Evolutionary conservation across 148 eudicot species (phyloP), one percentile per base, ranked within the genome.

Genomic region (Vaccinium vitisidaea): DNA sequence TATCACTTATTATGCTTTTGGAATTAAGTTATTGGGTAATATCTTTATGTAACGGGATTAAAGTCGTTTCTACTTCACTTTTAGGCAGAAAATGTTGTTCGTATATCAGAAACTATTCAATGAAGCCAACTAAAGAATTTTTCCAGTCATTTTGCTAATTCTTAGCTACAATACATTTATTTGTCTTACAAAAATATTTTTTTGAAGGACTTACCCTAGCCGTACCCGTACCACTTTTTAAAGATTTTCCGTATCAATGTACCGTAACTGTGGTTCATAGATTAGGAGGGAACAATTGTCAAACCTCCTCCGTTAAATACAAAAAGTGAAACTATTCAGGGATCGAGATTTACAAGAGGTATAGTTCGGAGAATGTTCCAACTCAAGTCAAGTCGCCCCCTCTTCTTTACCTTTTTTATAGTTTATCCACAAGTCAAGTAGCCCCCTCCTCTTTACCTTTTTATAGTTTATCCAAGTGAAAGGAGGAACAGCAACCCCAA

Each of bases 1-100:
- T 75, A 84, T 82, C 21, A 83, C 67, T 59, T 59, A 59, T 59
- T 59, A 59, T 19, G 67, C 67, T 59, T 59, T 23, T 1, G 67
- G 7, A 59, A 19, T 59, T 59, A 59, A 59, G 23, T 59, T 59
- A 59, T 6, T 59, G 67, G 21, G n/a, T 59, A 59, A 23, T 19
- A 19, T 59, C 27, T n/a, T 63, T 25, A 63, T n/a, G 69, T n/a
- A n/a, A 63, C 1, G 12, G 12, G 27, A 63, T 21, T 63, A 63
- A 63, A 8, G 27, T 63, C 13, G 0, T 56, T 2, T 8, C 27
- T 10, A 63, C 10, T 63, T n/a, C 27, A 63, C 69, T 63, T 63
- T n/a, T n/a, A 63, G 69, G 27, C n/a, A 25, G n/a, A 63, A 59
- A 59, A 63, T n/a, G 69, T 21, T 3, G 69, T 63, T 63, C 1